Conservation (phyloP, 192 early-diverging fungal genomes). For the Cetraspora pellucida region DNA sequence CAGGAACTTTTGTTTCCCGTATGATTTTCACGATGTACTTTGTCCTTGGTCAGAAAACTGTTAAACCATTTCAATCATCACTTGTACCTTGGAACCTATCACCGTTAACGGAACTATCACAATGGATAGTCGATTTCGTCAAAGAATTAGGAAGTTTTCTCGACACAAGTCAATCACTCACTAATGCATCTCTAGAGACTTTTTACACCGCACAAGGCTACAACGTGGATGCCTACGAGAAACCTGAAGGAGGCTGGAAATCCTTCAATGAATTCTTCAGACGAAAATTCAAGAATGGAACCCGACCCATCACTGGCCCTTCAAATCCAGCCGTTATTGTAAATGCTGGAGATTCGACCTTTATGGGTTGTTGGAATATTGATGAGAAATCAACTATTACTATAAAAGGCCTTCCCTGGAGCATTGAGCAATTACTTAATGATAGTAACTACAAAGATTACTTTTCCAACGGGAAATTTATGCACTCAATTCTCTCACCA, state of each 20-base stretch:
- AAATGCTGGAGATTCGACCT: conserved; percentile 2
- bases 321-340: background rate
- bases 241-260: background rate
- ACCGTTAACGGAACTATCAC: background rate
- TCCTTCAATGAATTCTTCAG: conserved; percentile 9
- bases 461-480: conserved; percentile 13
- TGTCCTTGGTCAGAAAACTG: background rate
- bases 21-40: conserved; percentile 26
- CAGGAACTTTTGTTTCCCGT: conserved; percentile 16
- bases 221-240: background rate
- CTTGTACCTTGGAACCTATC: background rate
- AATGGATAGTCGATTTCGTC: conserved; percentile 5
- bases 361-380: conserved; percentile 4
- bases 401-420: conserved; percentile 19
- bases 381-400: background rate
- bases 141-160: background rate
- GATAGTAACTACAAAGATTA: background rate
- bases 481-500: conserved; percentile 24
- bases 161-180: background rate
- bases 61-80: background rate
- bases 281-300: conserved; percentile 9
- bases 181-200: background rate
- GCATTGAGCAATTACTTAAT: background rate
- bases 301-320: conserved; percentile 17
- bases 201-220: conserved; percentile 10